Evolutionary conservation across 2,329 filamentous ascomycete species (phyloP).

Genomic region (Ophiobolus disseminans): DNA sequence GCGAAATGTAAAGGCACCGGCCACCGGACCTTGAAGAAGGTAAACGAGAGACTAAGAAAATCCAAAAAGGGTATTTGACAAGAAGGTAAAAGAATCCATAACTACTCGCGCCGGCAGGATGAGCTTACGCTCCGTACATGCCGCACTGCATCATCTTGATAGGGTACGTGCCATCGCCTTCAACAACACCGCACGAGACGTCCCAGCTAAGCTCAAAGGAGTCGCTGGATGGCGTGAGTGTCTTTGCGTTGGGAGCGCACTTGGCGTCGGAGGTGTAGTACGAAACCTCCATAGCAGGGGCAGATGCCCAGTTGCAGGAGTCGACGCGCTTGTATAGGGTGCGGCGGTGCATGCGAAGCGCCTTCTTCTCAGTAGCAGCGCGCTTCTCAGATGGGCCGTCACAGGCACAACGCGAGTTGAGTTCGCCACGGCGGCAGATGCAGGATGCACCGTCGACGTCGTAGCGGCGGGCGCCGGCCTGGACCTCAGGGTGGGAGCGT

Average conservation of each 20-base stretch:
- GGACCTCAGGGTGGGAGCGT: conserved; percentile 18
- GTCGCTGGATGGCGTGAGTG: conserved; percentile 29
- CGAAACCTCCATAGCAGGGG: conserved; percentile 52
- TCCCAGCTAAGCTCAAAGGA: conserved; percentile 53
- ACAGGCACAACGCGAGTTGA: conserved; percentile 34
- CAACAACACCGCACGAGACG: conserved; percentile 43
- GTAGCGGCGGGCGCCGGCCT: conserved; percentile 24
- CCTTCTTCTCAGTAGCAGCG: conserved; percentile 40
- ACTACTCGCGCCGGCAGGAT: no score
- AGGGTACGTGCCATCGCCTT: conserved; percentile 55
- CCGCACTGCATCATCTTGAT: conserved; percentile 48
- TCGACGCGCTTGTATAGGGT: conserved; percentile 38
- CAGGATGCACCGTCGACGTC: conserved; percentile 41
- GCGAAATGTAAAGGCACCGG: no score
- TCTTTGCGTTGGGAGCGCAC: conserved; percentile 46
- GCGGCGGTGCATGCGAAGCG: conserved; percentile 40
- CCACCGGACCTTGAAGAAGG: no score
- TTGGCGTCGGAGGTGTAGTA: conserved; percentile 49
- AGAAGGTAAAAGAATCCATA: conserved; percentile 1
- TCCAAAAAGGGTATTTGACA: conserved; percentile 3
- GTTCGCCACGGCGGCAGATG: conserved; percentile 31
- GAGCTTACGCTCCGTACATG: conserved; percentile 22
- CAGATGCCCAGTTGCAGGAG: conserved; percentile 45
- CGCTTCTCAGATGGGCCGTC: conserved; percentile 29
- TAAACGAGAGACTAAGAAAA: conserved; percentile 2